Percentiles rank a stretch among this genome's conserved stretches.
Evolutionary conservation across 495 filamentous ascomycete genomes (phyloP).

Genomic region (Penicillium pancosmium): DNA sequence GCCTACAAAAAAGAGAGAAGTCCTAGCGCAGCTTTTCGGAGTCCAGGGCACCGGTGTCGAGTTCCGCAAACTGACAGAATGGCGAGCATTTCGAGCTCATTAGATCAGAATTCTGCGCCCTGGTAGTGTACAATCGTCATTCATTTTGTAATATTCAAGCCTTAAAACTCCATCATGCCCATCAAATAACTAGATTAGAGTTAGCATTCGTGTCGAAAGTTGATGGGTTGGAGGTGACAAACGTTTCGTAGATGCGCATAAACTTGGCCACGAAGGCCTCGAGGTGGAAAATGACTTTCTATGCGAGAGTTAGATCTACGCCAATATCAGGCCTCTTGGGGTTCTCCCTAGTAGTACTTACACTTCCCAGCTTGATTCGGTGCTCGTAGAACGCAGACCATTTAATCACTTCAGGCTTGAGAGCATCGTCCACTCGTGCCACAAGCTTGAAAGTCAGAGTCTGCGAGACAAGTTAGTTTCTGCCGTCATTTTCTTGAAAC

Average conservation of each 20-base stretch:
- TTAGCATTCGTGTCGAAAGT: conserved; percentile 20
- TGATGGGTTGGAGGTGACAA: conserved; percentile 15
- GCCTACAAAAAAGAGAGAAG: conserved; percentile 10
- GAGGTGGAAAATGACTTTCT: conserved; percentile 96
- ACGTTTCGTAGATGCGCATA: conserved; percentile 91
- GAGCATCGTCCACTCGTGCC: conserved; percentile 76
- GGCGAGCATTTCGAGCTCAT: neutral
- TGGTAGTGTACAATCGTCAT: conserved; percentile 39
- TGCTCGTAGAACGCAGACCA: conserved; percentile 99
- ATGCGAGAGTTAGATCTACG: conserved; percentile 5
- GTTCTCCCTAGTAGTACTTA: conserved; percentile 29
- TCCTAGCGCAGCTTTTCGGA: neutral
- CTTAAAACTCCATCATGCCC: conserved; percentile 69
- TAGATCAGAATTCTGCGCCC: neutral
- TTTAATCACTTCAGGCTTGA: conserved; percentile 90
- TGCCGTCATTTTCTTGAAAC: no score
- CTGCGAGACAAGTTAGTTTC: conserved; percentile 31
- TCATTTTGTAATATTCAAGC: conserved; percentile 17
- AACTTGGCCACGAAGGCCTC: conserved; percentile 99
- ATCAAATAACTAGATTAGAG: conserved; percentile 68
- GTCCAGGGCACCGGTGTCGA: neutral
- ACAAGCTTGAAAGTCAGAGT: conserved; percentile 91
- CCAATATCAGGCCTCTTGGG: neutral
- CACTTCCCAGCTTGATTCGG: conserved; percentile 79
- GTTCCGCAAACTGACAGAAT: conserved; percentile 1